Evolutionary conservation across 192 early-diverging fungal species (phyloP), one percentile per base, ranked within the genome.

Genomic region (Podila horticola): DNA sequence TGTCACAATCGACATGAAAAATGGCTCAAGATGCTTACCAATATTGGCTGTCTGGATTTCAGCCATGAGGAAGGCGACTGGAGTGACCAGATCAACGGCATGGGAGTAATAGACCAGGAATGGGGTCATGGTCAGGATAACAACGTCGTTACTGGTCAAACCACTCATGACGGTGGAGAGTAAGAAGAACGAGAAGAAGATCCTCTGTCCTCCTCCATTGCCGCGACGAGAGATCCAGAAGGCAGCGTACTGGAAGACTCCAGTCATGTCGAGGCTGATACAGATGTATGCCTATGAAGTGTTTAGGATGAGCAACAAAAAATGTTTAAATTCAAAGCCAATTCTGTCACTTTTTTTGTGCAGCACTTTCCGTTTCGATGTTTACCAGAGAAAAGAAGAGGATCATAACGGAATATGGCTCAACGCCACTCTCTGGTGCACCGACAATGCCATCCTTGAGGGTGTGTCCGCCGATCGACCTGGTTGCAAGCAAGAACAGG

Each of bases 81-180:
- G 88, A 0, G 76, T 74, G 34, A 84, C 51, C 19, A 92, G 86
- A 58, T 91, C 91, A 3, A 91, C 87, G 4, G 87, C 86, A 62
- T 87, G 83, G 2, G 93, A 88, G 58, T 94, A 93, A 61, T 95
- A 92, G 36, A 92, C 87, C 57, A 96, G 77, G 65, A 97, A 93
- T 1, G 93, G 92, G 0, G 95, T 96, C 51, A 91, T 86, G 48
- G 93, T 94, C 58, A 97, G 79, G 29, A 97, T 90, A 10, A 94
- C 94, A 22, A 94, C 94, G 75, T 97, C 96, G 72, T 96, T 97
- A 52, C 90, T 92, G 0, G 94, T 90, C 34, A 96, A 66, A 2
- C 83, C 87, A 17, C 94, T 93, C 89, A 95, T 89, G 52, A 95
- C 55, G 8, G 90, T 86, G 24, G 89, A 91, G 26, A 96, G 84